A percentile compares a stretch with the other conserved stretches of the same genome.
These are phyloP conservation scores for Russula sp. DNA, from an alignment of 768 basidiomycete genomes.

Conservation along the genomic window DNA sequence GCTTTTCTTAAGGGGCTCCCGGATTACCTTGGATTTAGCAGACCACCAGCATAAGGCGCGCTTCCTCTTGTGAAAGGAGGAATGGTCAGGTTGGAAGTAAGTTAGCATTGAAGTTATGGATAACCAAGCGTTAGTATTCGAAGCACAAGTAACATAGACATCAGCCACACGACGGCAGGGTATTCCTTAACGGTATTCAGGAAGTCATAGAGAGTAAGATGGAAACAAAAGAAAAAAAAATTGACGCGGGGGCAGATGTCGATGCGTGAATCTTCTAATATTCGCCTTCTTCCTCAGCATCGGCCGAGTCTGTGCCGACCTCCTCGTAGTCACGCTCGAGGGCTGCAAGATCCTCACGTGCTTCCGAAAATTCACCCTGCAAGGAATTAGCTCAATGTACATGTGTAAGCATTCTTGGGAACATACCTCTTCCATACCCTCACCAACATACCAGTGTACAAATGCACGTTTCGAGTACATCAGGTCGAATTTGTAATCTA, in stretches of 20 bases:
- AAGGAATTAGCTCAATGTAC: conserved; percentile 19
- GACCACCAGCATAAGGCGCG: background rate
- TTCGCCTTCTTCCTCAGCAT: conserved; percentile 60
- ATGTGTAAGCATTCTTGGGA: background rate
- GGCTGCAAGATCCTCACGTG: conserved; percentile 95
- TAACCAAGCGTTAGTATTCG: conserved; percentile 24
- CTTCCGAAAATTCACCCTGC: conserved; percentile 96
- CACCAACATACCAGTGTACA: conserved; percentile 94
- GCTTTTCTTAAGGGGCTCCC: no score
- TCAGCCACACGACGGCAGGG: conserved; percentile 4
- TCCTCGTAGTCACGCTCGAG: conserved; percentile 95
- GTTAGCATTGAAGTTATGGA: conserved; percentile 25
- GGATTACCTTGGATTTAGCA: background rate
- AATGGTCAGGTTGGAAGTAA: conserved; percentile 9
- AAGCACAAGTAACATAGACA: conserved; percentile 22
- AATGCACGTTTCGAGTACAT: conserved; percentile 96
- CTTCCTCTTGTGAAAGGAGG: background rate
- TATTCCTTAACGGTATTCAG: conserved; percentile 14
- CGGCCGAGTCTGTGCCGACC: conserved; percentile 73
- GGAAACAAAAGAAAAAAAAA: conserved; percentile 2
- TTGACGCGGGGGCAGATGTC: background rate
- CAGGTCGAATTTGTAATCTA: conserved; percentile 97
- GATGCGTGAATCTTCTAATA: conserved; percentile 35
- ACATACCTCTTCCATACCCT: conserved; percentile 93
- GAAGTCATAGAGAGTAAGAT: conserved; percentile 1